Percentiles rank a stretch among this genome's conserved stretches.
Conservation (phyloP, 2,329 filamentous ascomycete species). For the Aureobasidium mangrovei region DNA sequence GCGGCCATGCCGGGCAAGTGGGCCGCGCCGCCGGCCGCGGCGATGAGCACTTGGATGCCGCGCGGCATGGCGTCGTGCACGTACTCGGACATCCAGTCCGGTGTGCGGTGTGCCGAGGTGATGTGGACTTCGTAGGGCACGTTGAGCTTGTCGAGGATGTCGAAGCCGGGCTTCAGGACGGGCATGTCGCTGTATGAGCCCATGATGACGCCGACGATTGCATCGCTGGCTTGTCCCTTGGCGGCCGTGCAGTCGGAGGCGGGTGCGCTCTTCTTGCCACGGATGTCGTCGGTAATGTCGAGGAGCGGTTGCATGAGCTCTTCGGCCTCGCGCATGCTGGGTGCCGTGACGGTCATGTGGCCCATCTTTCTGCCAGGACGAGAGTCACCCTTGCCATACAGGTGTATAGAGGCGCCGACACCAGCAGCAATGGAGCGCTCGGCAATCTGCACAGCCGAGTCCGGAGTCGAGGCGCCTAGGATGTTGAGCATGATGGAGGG, state of each 20-base stretch:
- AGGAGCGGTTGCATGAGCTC: constrained; percentile 62
- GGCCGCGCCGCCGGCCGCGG: constrained; percentile 41
- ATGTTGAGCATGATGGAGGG: constrained; percentile 72
- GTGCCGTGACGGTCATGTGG: constrained; percentile 74
- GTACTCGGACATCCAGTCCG: constrained; percentile 39
- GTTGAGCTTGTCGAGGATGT: constrained; percentile 58
- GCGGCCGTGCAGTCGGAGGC: constrained; percentile 18
- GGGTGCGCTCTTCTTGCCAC: constrained; percentile 40
- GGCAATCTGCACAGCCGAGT: constrained; percentile 54
- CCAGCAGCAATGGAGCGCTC: constrained; percentile 49
- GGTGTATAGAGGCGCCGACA: constrained; percentile 57
- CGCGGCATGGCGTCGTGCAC: constrained; percentile 31
- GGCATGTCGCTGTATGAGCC: constrained; percentile 71
- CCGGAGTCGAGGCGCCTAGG: constrained; percentile 57
- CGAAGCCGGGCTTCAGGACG: constrained; percentile 56
- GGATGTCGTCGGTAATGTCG: constrained; percentile 46
- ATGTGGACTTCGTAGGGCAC: constrained; percentile 67
- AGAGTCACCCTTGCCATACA: constrained; percentile 82
- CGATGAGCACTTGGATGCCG: constrained; percentile 40
- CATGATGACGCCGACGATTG: constrained; percentile 68
- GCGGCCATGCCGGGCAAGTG: constrained; percentile 46
- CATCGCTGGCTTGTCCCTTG: constrained; percentile 32
- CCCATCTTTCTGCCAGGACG: constrained; percentile 90
- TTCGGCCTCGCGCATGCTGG: constrained; percentile 59
- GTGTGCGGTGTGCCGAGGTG: constrained; percentile 58